Conservation (phyloP, 148 eudicot species). For the Rheum nobile region DNA sequence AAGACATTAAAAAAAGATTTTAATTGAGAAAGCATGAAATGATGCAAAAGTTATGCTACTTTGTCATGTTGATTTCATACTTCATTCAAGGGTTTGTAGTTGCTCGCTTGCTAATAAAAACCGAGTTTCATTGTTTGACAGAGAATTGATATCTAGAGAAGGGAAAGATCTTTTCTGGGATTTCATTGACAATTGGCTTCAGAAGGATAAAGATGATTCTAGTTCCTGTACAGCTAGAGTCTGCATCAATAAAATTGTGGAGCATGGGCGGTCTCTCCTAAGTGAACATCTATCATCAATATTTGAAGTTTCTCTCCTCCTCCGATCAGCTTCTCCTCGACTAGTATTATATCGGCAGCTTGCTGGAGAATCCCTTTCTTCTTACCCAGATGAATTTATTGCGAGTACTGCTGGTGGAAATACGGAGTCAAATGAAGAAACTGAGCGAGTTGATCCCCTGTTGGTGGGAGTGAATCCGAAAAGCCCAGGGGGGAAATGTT, state of each 20-base stretch:
- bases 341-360: conserved; percentile 78
- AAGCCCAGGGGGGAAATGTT: conserved; percentile 70
- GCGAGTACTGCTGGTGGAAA: conserved; percentile 22
- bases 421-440: conserved; percentile 20
- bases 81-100: neutral
- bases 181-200: conserved; percentile 70
- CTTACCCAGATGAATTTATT: conserved; percentile 67
- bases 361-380: conserved; percentile 93
- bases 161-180: conserved; percentile 88
- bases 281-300: conserved; percentile 59
- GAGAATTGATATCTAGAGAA: conserved; percentile 82
- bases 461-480: conserved; percentile 51
- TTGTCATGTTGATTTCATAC: neutral
- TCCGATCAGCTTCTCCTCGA: conserved; percentile 90
- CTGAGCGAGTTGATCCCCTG: conserved; percentile 30
- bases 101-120: conserved; percentile 1
- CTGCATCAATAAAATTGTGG: conserved; percentile 55
- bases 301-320: conserved; percentile 79
- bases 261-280: conserved; percentile 55
- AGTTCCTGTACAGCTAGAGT: conserved; percentile 51
- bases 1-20: neutral
- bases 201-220: conserved; percentile 22
- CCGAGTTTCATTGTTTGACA: conserved; percentile 21
- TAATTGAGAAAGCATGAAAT: neutral
- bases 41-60: neutral